Base-by-base conservation (phyloP, 345 rosid genomes). In the Brassica carinata region DNA sequence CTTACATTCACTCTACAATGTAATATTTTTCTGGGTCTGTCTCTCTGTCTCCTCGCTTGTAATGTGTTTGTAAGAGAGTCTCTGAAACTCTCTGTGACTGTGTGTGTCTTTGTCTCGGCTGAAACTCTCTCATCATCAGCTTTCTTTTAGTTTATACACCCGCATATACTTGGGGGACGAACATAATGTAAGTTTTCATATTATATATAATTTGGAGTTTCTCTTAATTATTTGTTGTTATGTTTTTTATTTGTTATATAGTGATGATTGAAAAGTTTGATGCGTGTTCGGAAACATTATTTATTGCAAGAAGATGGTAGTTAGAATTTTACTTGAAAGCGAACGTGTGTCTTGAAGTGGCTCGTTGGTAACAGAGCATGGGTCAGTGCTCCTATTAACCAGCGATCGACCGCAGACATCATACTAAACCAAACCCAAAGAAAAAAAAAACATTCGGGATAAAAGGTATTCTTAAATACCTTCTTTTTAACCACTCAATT, bases 11-110 rank as follows among this genome's bases (percentile, higher is more conserved):
- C 71, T 63, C 82, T 23, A 26, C 73, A 34, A 33, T 79, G 82
- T 72, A 79, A 72, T 79, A 79, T 72, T 65, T 29, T 66, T 26
- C 77, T 79, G 82, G 73, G 77, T 72, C 38, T 77, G 64, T 64
- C 26, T 71, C 18, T 31, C 13, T 71, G 23, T 29, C 18, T 31
- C 13, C 5, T 55, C 15, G 69, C 73, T 78, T 65, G 67, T 23
- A 23, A 23, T 23, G 26, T 23, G 26, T 23, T 23, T 23, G 26
- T 78, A 72, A 72, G 76, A 71, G 55, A 53, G 82, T 66, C 72
- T 72, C 34, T 72, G 17, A 53, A 65, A 57, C 77, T 71, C 62
- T 64, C 11, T 65, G 34, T 72, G 18, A 79, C 73, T 72, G 53
- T 79, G 67, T 79, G 67, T 73, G 71, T 64, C 67, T 26, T n/a